phyloP scores from a whole-genome alignment of 164 flowering plant species.

The Macadamia tetraphylla region DNA sequence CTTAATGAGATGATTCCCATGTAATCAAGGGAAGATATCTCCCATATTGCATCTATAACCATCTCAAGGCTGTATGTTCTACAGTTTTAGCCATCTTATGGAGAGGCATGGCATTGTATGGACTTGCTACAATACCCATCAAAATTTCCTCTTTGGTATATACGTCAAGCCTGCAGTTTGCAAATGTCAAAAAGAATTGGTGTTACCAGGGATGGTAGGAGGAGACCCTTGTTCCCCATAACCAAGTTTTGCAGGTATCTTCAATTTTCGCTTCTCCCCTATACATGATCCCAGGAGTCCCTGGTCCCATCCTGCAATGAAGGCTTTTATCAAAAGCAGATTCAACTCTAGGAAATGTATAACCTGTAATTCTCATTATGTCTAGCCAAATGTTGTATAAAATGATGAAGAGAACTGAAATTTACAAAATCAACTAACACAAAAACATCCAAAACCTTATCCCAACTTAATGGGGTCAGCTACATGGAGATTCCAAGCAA shows the following conservation, averaged over 20 bases:
- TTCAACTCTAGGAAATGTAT: neutral
- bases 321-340: neutral
- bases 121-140: neutral
- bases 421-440: neutral
- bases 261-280: slow-evolving; percentile 89
- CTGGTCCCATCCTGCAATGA: slow-evolving; percentile 92
- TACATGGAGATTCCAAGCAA: too few species aligned
- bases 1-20: too few species aligned
- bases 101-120: too few species aligned
- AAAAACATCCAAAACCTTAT: too few species aligned
- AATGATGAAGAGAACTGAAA: neutral
- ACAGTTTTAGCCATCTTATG: too few species aligned
- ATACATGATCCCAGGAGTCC: slow-evolving; percentile 83
- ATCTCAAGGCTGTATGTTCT: too few species aligned
- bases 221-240: slow-evolving; percentile 96
- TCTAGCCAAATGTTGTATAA: neutral
- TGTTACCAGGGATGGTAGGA: slow-evolving; percentile 90
- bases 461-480: too few species aligned
- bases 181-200: neutral
- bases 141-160: neutral
- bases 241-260: slow-evolving; percentile 91
- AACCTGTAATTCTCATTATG: neutral
- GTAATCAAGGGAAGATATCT: too few species aligned
- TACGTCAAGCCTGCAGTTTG: neutral
- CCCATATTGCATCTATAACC: too few species aligned